Conservation (phyloP, 164 flowering plant genomes). For the Cinnamomum chago region DNA sequence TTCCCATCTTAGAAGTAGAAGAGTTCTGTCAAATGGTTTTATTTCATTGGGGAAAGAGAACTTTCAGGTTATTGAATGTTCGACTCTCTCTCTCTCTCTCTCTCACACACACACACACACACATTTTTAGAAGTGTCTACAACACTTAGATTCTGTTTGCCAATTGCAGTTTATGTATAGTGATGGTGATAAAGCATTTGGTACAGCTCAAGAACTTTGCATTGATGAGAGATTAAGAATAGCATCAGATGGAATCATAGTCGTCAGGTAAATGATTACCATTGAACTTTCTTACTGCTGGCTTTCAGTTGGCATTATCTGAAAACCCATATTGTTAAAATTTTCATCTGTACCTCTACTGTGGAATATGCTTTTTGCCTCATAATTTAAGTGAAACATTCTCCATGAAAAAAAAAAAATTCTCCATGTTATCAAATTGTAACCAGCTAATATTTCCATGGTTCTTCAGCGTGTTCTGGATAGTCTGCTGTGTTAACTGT, state of each 20-base stretch:
- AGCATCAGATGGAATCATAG: constrained; percentile 90
- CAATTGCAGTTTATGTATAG: constrained; percentile 85
- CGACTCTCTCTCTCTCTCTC: not conserved
- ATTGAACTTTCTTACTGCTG: not conserved
- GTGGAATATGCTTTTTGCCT: not conserved
- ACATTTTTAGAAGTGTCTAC: constrained; percentile 8
- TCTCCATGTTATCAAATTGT: too few species aligned
- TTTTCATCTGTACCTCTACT: not conserved
- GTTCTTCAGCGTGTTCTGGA: too few species aligned
- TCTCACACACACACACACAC: too few species aligned
- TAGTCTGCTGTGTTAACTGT: too few species aligned
- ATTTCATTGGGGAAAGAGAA: constrained; percentile 78
- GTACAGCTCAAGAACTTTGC: constrained; percentile 87
- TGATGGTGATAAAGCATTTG: constrained; percentile 99
- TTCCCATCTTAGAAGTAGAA: constrained; percentile 90
- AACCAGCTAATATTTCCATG: too few species aligned
- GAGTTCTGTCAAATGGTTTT: constrained; percentile 94
- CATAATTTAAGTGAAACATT: not conserved
- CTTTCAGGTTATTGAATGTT: constrained; percentile 60
- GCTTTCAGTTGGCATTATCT: not conserved
- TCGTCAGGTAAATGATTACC: constrained; percentile 56
- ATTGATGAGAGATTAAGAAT: constrained; percentile 88
- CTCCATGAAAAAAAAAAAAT: too few species aligned
- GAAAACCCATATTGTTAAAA: not conserved
- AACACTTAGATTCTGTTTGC: not conserved